Conservation (phyloP, 768 basidiomycete genomes). For the Fistulinella prunicolor region DNA sequence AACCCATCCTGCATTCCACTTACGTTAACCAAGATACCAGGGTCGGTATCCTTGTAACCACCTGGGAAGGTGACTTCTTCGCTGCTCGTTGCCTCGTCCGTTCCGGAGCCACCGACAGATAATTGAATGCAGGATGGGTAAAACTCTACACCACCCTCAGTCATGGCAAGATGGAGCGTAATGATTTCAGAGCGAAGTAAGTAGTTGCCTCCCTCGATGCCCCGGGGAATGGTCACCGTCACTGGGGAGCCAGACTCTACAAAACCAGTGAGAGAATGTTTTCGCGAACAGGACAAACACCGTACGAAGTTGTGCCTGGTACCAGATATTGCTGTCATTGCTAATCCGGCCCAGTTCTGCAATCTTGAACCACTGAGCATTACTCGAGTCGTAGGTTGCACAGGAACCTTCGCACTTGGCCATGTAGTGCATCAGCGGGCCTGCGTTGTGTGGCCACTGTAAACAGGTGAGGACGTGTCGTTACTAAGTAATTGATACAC, state of each 20-base stretch:
- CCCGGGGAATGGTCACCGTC: slow-evolving; percentile 42
- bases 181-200: slow-evolving; percentile 76
- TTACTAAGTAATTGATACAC: no score
- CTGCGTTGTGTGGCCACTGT: slow-evolving; percentile 55
- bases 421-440: slow-evolving; percentile 73
- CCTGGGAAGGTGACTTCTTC: slow-evolving; percentile 65
- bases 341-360: slow-evolving; percentile 49
- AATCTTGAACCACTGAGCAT: slow-evolving; percentile 72
- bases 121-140: slow-evolving; percentile 29
- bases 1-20: slow-evolving; percentile 33
- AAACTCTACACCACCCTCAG: slow-evolving; percentile 51
- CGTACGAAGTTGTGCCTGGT: slow-evolving; percentile 48
- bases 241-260: slow-evolving; percentile 39
- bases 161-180: slow-evolving; percentile 60
- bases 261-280: background rate
- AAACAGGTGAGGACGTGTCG: background rate
- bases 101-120: slow-evolving; percentile 26
- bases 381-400: slow-evolving; percentile 49
- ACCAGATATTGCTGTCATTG: slow-evolving; percentile 42
- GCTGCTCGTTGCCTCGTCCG: slow-evolving; percentile 17
- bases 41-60: slow-evolving; percentile 62
- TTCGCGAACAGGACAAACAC: background rate
- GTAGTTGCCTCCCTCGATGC: slow-evolving; percentile 65
- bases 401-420: slow-evolving; percentile 58
- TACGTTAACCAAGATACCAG: slow-evolving; percentile 62